phyloP scores from a whole-genome alignment of 306 rosid species.

The Cucurbita ficifolia region DNA sequence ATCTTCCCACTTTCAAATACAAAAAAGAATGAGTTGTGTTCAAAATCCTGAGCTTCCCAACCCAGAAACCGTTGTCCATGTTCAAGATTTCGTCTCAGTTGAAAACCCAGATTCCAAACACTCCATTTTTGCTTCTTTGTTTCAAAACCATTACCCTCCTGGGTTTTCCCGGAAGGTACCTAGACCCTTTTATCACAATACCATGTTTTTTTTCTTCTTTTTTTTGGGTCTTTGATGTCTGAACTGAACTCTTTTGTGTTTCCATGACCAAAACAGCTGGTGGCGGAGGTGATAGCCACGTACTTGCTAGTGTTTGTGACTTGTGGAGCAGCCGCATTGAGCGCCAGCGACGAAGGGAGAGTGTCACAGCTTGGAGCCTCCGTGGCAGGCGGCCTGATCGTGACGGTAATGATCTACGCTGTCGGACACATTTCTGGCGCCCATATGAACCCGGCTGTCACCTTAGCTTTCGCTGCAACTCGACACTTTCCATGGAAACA shows the following conservation, averaged over 20 bases:
- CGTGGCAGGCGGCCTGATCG: conserved; percentile 56
- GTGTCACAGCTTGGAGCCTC: conserved; percentile 71
- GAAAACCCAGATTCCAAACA: conserved; percentile 9
- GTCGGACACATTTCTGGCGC: conserved; percentile 85
- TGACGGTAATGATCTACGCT: conserved; percentile 58
- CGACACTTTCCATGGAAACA: conserved; percentile 71
- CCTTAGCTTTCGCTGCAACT: conserved; percentile 53
- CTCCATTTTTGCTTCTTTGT: not conserved
- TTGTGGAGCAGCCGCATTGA: conserved; percentile 49
- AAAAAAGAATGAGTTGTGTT: conserved; percentile 8
- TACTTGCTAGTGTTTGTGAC: conserved; percentile 66
- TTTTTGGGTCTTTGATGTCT: too few species aligned
- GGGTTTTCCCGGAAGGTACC: conserved; percentile 17
- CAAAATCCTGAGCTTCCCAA: not conserved
- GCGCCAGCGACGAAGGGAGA: conserved; percentile 21
- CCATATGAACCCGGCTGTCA: conserved; percentile 84
- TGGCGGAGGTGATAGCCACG: conserved; percentile 62
- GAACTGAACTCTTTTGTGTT: not conserved
- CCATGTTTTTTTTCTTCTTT: too few species aligned
- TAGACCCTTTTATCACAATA: too few species aligned
- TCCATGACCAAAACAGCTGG: conserved; percentile 20
- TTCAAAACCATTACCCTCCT: conserved; percentile 27
- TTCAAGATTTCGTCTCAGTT: conserved; percentile 1
- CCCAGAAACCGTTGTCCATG: not conserved
- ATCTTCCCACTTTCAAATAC: too few species aligned